phyloP scores from a whole-genome alignment of 1,284 basidiomycete species.

The Fomitopsis schrenkii region DNA sequence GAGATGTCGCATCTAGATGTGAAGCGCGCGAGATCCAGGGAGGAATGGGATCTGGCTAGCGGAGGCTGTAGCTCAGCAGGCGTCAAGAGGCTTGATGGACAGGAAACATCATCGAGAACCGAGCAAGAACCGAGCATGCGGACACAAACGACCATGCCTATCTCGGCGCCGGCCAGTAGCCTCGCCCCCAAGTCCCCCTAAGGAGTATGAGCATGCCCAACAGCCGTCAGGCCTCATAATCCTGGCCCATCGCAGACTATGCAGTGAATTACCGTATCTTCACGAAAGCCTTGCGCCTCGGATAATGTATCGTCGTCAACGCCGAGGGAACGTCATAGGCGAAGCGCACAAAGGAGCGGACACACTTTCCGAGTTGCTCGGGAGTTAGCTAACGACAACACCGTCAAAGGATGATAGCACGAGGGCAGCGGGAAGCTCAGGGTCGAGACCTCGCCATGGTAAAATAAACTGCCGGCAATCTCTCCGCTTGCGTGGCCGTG shows the following conservation, averaged over 20 bases:
- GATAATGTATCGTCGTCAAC: neutral
- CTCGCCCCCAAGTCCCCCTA: neutral
- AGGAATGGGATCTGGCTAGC: neutral
- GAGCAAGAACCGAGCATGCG: neutral
- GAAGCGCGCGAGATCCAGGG: neutral
- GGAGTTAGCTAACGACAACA: neutral
- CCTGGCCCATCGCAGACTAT: too few relatives aligned
- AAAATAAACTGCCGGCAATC: neutral
- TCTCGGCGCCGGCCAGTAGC: neutral
- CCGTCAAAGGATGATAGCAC: neutral
- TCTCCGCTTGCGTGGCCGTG: neutral
- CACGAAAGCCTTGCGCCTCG: neutral
- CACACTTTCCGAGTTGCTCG: neutral
- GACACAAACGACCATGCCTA: neutral
- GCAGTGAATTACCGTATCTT: neutral
- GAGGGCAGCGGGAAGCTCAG: neutral
- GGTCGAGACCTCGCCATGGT: slow-evolving; percentile 1
- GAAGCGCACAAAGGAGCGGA: neutral
- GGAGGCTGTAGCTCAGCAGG: neutral
- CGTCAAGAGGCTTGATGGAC: slow-evolving; percentile 2
- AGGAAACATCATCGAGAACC: slow-evolving; percentile 3
- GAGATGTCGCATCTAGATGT: neutral
- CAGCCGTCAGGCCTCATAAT: neutral
- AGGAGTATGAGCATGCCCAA: neutral
- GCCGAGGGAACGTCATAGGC: neutral